phyloP scores from a whole-genome alignment of 257 asterid species.

The Nicotiana benthamiana region DNA sequence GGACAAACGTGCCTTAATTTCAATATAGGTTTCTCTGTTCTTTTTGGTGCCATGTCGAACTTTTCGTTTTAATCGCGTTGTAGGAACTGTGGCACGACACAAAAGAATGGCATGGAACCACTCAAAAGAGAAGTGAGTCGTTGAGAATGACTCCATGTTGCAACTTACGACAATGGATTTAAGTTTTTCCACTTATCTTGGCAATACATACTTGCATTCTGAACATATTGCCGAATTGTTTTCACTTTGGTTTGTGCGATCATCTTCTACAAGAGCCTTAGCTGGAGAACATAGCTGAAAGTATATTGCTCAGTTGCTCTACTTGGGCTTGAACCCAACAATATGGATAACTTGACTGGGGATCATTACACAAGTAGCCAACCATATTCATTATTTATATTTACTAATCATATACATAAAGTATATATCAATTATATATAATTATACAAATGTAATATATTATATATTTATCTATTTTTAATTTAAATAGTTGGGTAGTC shows the following conservation, averaged over 20 bases:
- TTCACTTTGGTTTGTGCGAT: background rate
- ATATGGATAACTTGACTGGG: background rate
- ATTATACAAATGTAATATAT: too few relatives aligned
- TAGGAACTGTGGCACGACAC: background rate
- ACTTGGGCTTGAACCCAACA: background rate
- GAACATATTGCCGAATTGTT: background rate
- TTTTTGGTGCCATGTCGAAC: background rate
- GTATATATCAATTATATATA: too few relatives aligned
- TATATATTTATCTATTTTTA: too few relatives aligned
- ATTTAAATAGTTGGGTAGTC: too few relatives aligned
- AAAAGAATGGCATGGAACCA: background rate
- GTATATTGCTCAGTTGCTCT: background rate
- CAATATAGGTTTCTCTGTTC: too few relatives aligned
- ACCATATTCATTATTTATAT: too few relatives aligned
- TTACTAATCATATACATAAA: too few relatives aligned
- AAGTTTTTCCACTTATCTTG: background rate
- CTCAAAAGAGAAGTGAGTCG: background rate
- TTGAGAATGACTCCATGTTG: background rate
- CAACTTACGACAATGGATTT: background rate
- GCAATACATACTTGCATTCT: background rate
- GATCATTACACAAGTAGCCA: too few relatives aligned
- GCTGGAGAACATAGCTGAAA: background rate
- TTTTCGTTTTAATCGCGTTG: background rate
- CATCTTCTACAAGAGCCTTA: background rate
- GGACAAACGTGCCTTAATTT: too few relatives aligned